phyloP scores from a whole-genome alignment of 345 rosid genomes.

The Microthlaspi erraticum region DNA sequence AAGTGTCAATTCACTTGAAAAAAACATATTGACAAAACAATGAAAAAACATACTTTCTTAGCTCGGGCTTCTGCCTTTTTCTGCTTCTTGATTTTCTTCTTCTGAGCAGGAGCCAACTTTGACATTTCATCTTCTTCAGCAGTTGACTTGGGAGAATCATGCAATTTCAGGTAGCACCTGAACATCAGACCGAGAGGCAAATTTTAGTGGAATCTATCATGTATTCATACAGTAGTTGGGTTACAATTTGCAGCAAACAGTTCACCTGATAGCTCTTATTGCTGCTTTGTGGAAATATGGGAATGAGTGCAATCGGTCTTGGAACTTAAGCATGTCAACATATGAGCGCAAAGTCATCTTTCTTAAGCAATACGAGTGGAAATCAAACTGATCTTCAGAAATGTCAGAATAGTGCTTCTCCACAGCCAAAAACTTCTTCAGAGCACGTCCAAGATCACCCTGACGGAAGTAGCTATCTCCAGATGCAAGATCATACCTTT shows the following conservation, averaged over 20 bases:
- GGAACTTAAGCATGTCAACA: conserved; percentile 97
- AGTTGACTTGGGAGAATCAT: conserved; percentile 83
- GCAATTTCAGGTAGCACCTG: conserved; percentile 90
- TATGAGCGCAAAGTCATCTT: conserved; percentile 97
- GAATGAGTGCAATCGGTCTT: conserved; percentile 94
- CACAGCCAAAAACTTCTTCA: conserved; percentile 92
- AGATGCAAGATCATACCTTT: conserved; percentile 98
- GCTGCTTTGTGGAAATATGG: conserved; percentile 96
- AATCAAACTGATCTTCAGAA: conserved; percentile 97
- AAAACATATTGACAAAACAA: too few species aligned
- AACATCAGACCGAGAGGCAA: conserved; percentile 24
- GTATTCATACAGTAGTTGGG: conserved; percentile 13
- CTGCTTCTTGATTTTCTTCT: conserved; percentile 92
- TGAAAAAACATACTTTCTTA: conserved; percentile 95
- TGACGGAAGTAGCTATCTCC: conserved; percentile 96
- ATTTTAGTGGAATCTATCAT: conserved; percentile 11
- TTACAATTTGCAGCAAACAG: conserved; percentile 23
- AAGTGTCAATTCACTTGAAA: conserved; percentile 31
- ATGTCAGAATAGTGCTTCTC: conserved; percentile 99
- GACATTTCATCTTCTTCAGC: conserved; percentile 79
- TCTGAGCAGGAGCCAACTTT: conserved; percentile 87
- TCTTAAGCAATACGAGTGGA: conserved; percentile 98
- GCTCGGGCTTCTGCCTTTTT: conserved; percentile 97
- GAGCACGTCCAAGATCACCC: conserved; percentile 94
- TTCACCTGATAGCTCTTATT: conserved; percentile 87